Evolutionary conservation across 2,329 filamentous ascomycete genomes (phyloP), one percentile per base, ranked within the genome.

Genomic region (Colletotrichum sp.): DNA sequence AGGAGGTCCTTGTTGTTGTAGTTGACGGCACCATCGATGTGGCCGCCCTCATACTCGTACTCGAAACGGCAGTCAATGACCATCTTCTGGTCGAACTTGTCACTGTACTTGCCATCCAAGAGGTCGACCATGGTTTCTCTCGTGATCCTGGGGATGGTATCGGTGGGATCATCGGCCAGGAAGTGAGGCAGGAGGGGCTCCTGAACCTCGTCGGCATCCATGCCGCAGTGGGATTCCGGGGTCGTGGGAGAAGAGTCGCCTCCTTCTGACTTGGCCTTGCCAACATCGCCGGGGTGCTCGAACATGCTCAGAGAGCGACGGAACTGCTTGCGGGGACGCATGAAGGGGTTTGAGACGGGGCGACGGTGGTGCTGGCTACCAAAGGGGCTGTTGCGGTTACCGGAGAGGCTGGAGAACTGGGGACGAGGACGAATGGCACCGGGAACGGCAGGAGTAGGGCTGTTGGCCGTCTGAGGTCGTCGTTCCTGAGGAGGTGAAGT

Each of bases 41-140:
- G 97, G 39, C 97, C 97, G 72, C 97, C 97, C 18, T 98, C 94
- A 83, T 98, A 99, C 86, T 99, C 97, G 84, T 99, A 99, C 88
- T 99, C 97, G 83, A 99, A 99, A 24, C 97, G 94, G 84, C 97
- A 99, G 85, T 99, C 97, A 81, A 99, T 94, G 81, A 99, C 90
- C 85, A 98, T 91, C 83, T 95, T 93, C 82, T 96, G 92, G 76
- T 96, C 93, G 83, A 94, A 99, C 28, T 91, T 85, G 30, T 93
- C 89, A 80, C 92, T 92, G 85, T 93, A 98, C 80, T 94, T 94
- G 77, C 96, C 96, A 84, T 98, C 94, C 77, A 99, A 89, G 43
- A 99, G 91, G n/a, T 96, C 91, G 72, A 98, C 87, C 83, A 99
- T 90, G 5, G 96, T 98, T 66, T 92, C 90, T 82, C 93, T 93